Conservation (phyloP, 2,329 filamentous ascomycete genomes). For the Fusarium foetens region DNA sequence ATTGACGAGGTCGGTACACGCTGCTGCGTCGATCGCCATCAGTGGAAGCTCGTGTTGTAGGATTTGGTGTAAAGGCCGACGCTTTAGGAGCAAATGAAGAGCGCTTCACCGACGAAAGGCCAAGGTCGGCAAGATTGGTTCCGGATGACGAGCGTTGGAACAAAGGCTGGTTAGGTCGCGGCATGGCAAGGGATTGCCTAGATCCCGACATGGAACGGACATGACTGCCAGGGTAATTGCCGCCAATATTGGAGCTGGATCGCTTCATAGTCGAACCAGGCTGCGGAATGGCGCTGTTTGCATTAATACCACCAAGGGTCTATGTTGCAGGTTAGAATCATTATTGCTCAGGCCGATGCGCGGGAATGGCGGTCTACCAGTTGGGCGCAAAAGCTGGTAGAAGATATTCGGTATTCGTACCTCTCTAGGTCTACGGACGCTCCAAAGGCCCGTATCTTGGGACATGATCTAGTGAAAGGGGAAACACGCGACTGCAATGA, state of each 20-base stretch:
- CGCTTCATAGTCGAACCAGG: slow-evolving; percentile 95
- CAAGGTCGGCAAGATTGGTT: slow-evolving; percentile 80
- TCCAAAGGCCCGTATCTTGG: slow-evolving; percentile 89
- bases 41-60: slow-evolving; percentile 55
- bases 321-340: slow-evolving; percentile 53
- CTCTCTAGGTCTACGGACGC: slow-evolving; percentile 90
- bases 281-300: slow-evolving; percentile 87
- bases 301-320: slow-evolving; percentile 87
- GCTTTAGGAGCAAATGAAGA: slow-evolving; percentile 83
- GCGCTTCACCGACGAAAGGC: slow-evolving; percentile 85
- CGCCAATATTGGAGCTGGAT: slow-evolving; percentile 78
- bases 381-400: slow-evolving; percentile 33
- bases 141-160: slow-evolving; percentile 89
- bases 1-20: slow-evolving; percentile 77
- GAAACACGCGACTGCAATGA: slow-evolving; percentile 31
- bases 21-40: slow-evolving; percentile 78
- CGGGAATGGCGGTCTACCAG: not conserved
- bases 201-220: slow-evolving; percentile 84
- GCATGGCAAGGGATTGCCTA: slow-evolving; percentile 85
- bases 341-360: not conserved
- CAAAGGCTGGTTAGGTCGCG: slow-evolving; percentile 84
- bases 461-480: slow-evolving; percentile 67
- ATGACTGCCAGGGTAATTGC: slow-evolving; percentile 74
- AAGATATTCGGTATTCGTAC: slow-evolving; percentile 55
- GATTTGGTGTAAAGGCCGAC: slow-evolving; percentile 65